Evolutionary conservation across 768 basidiomycete species (phyloP), one percentile per base, ranked within the genome.

Genomic region (Podaxis mareebaensis): DNA sequence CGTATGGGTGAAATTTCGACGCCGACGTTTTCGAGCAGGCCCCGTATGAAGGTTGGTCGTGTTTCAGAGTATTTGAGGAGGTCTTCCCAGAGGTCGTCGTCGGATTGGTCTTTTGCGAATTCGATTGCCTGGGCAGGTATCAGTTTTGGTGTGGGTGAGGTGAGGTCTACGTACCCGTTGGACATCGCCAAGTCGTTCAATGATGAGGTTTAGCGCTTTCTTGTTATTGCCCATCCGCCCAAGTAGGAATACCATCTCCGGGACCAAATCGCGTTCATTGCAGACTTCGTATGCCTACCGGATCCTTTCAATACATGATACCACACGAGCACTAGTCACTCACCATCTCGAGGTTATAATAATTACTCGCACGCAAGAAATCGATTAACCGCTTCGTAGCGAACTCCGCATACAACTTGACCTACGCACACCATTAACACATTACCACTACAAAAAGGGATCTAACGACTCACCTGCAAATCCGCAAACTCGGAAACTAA

Each of bases 171-270:
- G 33, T 33, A 33, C 33, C 8, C 94, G 81, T 66, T 95, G 84
- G 0, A 99, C 97, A 70, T 99, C 96, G 0, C 91, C 95, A 4
- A 99, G 79, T 15, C 95, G 84, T 72, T 99, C 95, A 63, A 99
- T 99, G 67, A 99, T 99, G 20, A 99, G 84, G 64, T 87, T 91
- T 65, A 99, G 75, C 1, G 96, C 97, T 69, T 93, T 84, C 80
- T 95, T 96, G 75, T 97, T 97, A 75, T 98, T 93, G 8, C 97
- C 97, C 96, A 99, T 98, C 30, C 93, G 86, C 0, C 96, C 97
- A 0, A 99, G 86, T 0, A 99, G 82, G 77, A 96, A 99, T 17
- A 99, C 96, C 94, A 97, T 96, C 77, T 99, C 97, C 0, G 87
- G 87, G 0, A 99, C 95, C 30, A 95, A 81, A 71, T 96, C 95